Base-by-base conservation (phyloP, 1,139 yeast species). In the Spathaspora jeffriesii region DNA sequence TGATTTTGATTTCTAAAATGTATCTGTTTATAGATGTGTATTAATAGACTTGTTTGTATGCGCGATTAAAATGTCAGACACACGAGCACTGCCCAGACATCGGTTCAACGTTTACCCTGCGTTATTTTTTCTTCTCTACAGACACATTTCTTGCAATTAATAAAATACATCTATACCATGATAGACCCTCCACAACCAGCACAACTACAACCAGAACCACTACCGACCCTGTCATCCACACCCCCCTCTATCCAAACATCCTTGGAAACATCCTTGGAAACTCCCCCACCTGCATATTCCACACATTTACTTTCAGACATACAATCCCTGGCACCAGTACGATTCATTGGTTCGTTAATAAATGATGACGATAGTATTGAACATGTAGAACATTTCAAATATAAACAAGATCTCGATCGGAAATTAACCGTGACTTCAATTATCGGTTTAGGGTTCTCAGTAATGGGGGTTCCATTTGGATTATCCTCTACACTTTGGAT, bases 401-500 rank as follows among this genome's bases (percentile, higher is more conserved):
- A 86, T 60, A 84, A 84, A 53, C 90, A 85, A 58, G 86, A 82
- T 44, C 68, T 86, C 50, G 83, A 81, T 50, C 73, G 88, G 53
- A 82, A 84, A 51, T 71, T 85, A 50, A 78, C 88, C 1, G 86
- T 85, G 2, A 71, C 82, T 0, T 83, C 90, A 0, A 81, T 86
- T 31, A 79, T 86, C 40, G 93, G 92, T 2, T 66, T 86, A 25
- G 91, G 93, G 1, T 85, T 85, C 60, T 83, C 90, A 2, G 65
- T 86, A 22, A 85, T 86, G 92, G 88, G 88, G 18, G 91, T 88
- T 0, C 92, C 91, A 0, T 76, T 86, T 60, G 91, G 92, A 1
- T 73, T 86, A 57, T 81, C 89, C 5, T 81, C 88, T 1, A 85
- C 90, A 0, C 70, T 86, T 58, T 81, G 85, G 64, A 84, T 85